Conservation (phyloP, 257 asterid species). For the Gardenia jasminoides region DNA sequence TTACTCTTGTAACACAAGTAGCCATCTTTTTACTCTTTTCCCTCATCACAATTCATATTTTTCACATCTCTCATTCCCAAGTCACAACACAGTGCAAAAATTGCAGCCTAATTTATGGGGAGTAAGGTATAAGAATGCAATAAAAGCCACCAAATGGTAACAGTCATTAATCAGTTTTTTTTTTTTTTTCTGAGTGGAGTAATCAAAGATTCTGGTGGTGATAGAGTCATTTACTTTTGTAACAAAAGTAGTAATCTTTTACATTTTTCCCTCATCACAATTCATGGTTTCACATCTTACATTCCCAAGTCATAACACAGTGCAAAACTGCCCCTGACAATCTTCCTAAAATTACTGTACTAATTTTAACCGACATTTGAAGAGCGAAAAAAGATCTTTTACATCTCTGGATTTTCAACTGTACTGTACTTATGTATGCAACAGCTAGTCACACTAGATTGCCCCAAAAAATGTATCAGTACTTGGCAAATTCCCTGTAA, state of each 20-base stretch:
- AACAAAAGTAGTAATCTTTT: conserved; percentile 19
- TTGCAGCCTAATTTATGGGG: too few relatives aligned
- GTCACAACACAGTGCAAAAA: not conserved
- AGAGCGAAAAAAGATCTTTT: not conserved
- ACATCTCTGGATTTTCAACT: not conserved
- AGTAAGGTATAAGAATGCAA: not conserved
- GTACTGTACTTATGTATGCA: not conserved
- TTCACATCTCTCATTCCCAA: conserved; percentile 1
- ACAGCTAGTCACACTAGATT: not conserved
- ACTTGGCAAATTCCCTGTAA: not conserved
- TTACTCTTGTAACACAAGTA: conserved; percentile 14
- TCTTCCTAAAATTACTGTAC: not conserved
- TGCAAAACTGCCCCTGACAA: conserved; percentile 9
- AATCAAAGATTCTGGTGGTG: not conserved
- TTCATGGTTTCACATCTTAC: not conserved
- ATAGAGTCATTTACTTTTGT: conserved; percentile 1
- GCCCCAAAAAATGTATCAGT: not conserved
- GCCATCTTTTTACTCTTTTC: conserved; percentile 6
- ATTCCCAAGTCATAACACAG: not conserved
- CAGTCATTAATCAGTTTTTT: not conserved
- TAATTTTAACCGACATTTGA: conserved; percentile 6
- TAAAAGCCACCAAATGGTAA: conserved; percentile 1
- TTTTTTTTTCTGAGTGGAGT: too few relatives aligned
- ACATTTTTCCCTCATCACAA: not conserved
- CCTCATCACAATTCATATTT: not conserved